Conservation (phyloP, 495 filamentous ascomycete genomes). For the Aspergillus indologenus region DNA sequence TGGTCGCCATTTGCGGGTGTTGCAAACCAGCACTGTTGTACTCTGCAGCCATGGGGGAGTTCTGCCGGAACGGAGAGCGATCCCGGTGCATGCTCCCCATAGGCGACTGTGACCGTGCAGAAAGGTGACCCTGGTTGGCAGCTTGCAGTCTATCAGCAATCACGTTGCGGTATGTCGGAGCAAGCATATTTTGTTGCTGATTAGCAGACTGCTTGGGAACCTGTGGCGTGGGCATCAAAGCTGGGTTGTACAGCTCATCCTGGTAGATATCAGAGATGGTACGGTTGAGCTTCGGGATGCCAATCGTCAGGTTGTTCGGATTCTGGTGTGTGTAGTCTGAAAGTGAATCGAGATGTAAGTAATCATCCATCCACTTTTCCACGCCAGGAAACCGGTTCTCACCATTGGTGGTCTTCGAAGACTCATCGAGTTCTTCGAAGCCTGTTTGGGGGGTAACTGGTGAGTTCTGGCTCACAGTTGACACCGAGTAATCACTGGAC, state of each 20-base stretch:
- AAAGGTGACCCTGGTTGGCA: constrained; percentile 70
- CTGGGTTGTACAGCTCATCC: constrained; percentile 81
- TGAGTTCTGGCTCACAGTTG: constrained; percentile 53
- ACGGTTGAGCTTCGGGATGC: constrained; percentile 74
- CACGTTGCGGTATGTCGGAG: constrained; percentile 59
- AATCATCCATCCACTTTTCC: constrained; percentile 56
- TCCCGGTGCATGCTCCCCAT: constrained; percentile 56
- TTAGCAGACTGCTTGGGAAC: constrained; percentile 35
- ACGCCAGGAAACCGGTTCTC: constrained; percentile 45
- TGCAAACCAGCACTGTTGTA: constrained; percentile 30
- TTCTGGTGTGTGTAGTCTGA: constrained; percentile 39
- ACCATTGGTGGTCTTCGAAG: constrained; percentile 49
- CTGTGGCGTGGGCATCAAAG: constrained; percentile 51
- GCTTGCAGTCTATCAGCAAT: constrained; percentile 74
- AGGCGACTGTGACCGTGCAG: constrained; percentile 57
- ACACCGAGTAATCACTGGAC: constrained; percentile 49
- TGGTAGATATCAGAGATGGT: constrained; percentile 82
- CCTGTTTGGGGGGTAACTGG: constrained; percentile 56
- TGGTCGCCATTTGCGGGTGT: constrained; percentile 38
- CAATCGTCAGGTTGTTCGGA: constrained; percentile 36
- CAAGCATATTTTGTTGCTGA: constrained; percentile 42
- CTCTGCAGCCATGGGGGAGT: constrained; percentile 61
- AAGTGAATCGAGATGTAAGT: constrained; percentile 56
- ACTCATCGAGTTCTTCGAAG: constrained; percentile 52
- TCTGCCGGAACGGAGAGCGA: constrained; percentile 77